phyloP scores from a whole-genome alignment of 176 grass and related monocot species.

The Cenchrus purpureus region DNA sequence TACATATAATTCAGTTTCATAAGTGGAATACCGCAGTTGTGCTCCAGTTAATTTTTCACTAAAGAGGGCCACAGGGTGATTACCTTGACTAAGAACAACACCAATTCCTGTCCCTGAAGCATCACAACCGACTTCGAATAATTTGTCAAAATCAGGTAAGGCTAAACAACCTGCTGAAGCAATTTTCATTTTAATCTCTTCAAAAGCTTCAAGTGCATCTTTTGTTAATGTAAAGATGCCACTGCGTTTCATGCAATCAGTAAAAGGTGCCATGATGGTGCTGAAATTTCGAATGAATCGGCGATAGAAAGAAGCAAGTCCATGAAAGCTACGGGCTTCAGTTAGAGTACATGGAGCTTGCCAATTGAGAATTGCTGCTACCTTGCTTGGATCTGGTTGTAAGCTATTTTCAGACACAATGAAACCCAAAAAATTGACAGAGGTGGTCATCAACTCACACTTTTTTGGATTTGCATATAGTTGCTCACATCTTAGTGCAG shows the following conservation, averaged over 20 bases:
- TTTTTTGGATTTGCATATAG: constrained; percentile 29
- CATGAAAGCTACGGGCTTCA: constrained; percentile 36
- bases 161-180: background rate
- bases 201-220: background rate
- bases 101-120: background rate
- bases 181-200: background rate
- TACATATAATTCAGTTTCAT: background rate
- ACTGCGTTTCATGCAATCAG: background rate
- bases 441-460: background rate
- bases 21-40: background rate
- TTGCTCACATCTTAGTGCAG: background rate
- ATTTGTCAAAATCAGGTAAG: background rate
- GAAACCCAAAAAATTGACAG: background rate
- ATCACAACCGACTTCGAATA: background rate
- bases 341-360: background rate
- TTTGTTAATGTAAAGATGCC: background rate
- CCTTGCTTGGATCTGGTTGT: background rate
- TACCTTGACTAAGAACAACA: background rate
- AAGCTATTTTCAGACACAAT: background rate
- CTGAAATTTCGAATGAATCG: constrained; percentile 30
- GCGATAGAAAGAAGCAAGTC: constrained; percentile 26
- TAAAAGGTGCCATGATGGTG: background rate
- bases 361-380: background rate
- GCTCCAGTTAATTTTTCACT: background rate
- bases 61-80: background rate